Conservation (phyloP, 2,329 filamentous ascomycete genomes). For the Fusarium kyushuense region DNA sequence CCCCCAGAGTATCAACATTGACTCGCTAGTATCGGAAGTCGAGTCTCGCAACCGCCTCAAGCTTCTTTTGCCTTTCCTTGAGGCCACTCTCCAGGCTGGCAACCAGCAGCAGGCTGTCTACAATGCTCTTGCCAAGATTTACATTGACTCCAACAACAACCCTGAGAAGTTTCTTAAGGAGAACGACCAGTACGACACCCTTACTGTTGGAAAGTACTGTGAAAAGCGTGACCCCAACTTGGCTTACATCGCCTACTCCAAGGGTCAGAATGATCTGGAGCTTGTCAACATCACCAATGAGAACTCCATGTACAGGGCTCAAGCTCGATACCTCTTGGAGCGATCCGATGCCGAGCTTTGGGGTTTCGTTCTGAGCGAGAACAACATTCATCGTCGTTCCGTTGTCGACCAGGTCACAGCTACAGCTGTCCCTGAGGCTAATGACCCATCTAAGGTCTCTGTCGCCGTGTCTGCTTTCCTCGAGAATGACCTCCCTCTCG, state of each 20-base stretch:
- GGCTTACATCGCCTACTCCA: constrained; percentile 93
- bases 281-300: constrained; percentile 98
- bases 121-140: constrained; percentile 98
- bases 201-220: constrained; percentile 95
- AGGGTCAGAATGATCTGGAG: constrained; percentile 97
- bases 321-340: constrained; percentile 93
- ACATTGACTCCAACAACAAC: constrained; percentile 98
- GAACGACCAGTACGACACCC: constrained; percentile 95
- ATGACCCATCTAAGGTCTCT: constrained; percentile 93
- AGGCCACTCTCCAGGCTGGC: constrained; percentile 87
- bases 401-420: constrained; percentile 96
- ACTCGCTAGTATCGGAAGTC: constrained; percentile 94
- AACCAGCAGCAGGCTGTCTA: constrained; percentile 97
- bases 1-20: constrained; percentile 87
- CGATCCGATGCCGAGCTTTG: constrained; percentile 91
- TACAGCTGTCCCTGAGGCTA: constrained; percentile 92
- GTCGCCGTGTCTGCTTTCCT: constrained; percentile 95
- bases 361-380: constrained; percentile 92
- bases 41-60: constrained; percentile 96
- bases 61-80: constrained; percentile 94
- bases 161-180: constrained; percentile 97
- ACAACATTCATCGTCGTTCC: constrained; percentile 94
- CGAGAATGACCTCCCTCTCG: constrained; percentile 87
- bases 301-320: constrained; percentile 99
- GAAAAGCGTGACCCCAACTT: constrained; percentile 98